These are phyloP conservation scores for Heritiera littoralis DNA, from an alignment of 345 rosid genomes.

Conservation along the genomic window DNA sequence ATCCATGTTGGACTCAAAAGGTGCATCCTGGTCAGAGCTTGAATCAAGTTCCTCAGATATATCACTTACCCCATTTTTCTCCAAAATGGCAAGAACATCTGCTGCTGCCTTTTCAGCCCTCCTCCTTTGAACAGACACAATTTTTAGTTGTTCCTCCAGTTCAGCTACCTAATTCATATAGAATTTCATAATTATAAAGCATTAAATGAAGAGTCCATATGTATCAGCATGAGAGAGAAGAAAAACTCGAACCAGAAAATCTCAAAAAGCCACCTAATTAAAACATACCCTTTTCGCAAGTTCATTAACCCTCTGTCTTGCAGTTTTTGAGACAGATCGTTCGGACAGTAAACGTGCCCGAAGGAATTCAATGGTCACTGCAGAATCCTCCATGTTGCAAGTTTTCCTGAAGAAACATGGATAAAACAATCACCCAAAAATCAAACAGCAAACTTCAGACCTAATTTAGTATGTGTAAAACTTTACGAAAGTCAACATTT, in stretches of 20 bases:
- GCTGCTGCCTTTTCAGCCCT: conserved; percentile 89
- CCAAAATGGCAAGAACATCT: conserved; percentile 85
- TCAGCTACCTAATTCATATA: conserved; percentile 57
- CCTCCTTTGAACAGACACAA: conserved; percentile 77
- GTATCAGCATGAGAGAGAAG: background rate
- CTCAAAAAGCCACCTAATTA: background rate
- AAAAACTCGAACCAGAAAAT: background rate
- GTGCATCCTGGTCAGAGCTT: conserved; percentile 62
- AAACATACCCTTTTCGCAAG: conserved; percentile 63
- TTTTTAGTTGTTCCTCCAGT: conserved; percentile 78
- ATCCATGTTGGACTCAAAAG: conserved; percentile 43
- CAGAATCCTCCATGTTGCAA: conserved; percentile 62
- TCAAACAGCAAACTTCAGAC: background rate
- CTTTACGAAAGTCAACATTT: background rate
- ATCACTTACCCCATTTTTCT: conserved; percentile 67
- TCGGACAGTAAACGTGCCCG: conserved; percentile 82
- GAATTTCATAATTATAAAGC: conserved; percentile 16
- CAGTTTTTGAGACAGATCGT: conserved; percentile 84
- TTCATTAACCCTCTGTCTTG: conserved; percentile 82
- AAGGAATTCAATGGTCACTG: conserved; percentile 80
- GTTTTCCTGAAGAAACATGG: conserved; percentile 38
- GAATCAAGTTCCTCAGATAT: conserved; percentile 68
- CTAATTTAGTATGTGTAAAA: background rate
- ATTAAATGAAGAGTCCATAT: background rate
- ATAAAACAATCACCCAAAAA: conserved; percentile 19